These are phyloP conservation scores for Dipodascopsis uninucleata DNA, from an alignment of 805 yeast species.

Conservation along the genomic window DNA sequence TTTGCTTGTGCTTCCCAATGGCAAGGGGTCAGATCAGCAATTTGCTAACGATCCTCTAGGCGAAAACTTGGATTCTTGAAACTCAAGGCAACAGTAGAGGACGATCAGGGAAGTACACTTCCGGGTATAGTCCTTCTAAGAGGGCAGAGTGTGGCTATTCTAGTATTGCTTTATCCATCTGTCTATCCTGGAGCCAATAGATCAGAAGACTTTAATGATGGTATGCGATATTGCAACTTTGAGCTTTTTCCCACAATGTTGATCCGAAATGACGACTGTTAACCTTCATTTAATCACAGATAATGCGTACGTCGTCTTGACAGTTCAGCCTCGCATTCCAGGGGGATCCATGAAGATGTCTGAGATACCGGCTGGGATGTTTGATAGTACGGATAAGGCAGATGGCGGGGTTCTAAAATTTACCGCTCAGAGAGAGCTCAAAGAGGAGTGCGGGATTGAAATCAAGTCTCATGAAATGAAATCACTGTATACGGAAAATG, in stretches of 20 bases:
- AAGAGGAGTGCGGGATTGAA: slow-evolving; percentile 33
- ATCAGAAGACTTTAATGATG: slow-evolving; percentile 22
- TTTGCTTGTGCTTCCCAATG: too few species aligned
- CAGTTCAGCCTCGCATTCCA: slow-evolving; percentile 32
- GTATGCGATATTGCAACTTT: neutral
- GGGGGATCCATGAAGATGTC: slow-evolving; percentile 25
- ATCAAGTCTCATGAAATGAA: slow-evolving; percentile 23
- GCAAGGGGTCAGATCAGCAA: too few species aligned
- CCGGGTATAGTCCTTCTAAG: slow-evolving; percentile 34
- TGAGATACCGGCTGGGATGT: slow-evolving; percentile 35
- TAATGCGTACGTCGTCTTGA: slow-evolving; percentile 25
- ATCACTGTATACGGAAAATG: slow-evolving; percentile 16
- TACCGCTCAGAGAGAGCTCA: slow-evolving; percentile 32
- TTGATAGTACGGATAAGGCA: slow-evolving; percentile 21
- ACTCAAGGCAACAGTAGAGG: slow-evolving; percentile 27
- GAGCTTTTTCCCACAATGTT: neutral
- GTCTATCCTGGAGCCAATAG: slow-evolving; percentile 12
- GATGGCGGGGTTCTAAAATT: slow-evolving; percentile 28
- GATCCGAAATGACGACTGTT: too few species aligned
- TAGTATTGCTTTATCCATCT: slow-evolving; percentile 27
- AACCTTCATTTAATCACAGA: too few species aligned
- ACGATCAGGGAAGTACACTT: slow-evolving; percentile 22
- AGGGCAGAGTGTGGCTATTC: slow-evolving; percentile 31
- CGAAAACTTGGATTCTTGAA: slow-evolving; percentile 30
- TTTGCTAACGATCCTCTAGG: neutral